These are phyloP conservation scores for Hymenoscyphus fructigenus DNA, from an alignment of 2,329 filamentous ascomycete genomes.

Conservation along the genomic window DNA sequence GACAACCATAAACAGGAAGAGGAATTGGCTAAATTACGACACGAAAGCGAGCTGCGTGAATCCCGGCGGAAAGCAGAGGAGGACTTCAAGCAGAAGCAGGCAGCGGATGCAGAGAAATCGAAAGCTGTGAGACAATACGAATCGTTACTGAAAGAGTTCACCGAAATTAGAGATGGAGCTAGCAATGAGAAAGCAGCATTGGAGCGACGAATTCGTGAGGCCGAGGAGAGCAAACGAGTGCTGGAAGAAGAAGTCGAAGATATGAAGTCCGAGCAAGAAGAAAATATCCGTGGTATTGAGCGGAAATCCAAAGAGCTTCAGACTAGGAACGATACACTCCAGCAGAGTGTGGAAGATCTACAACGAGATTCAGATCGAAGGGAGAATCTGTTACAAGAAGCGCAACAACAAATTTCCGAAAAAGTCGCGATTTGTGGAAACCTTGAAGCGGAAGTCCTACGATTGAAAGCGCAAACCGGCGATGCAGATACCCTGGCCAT, in stretches of 20 bases:
- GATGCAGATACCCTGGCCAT: conserved; percentile 83
- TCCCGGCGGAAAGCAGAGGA: conserved; percentile 78
- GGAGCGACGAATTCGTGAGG: conserved; percentile 68
- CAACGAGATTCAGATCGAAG: conserved; percentile 44
- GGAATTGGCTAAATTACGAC: conserved; percentile 73
- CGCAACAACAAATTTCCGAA: conserved; percentile 50
- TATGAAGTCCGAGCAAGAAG: conserved; percentile 59
- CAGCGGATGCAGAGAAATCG: conserved; percentile 55
- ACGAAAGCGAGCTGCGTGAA: conserved; percentile 82
- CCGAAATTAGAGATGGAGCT: conserved; percentile 49
- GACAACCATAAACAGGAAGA: conserved; percentile 86
- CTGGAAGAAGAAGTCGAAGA: conserved; percentile 84
- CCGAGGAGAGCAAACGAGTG: conserved; percentile 68
- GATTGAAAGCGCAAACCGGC: conserved; percentile 80
- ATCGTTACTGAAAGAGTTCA: conserved; percentile 50
- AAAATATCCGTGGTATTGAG: conserved; percentile 64
- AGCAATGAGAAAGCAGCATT: conserved; percentile 62
- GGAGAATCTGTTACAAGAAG: conserved; percentile 35
- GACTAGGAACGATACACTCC: conserved; percentile 56
- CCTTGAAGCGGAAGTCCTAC: conserved; percentile 79
- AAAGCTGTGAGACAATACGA: conserved; percentile 52
- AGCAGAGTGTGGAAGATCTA: conserved; percentile 52
- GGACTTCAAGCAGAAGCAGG: conserved; percentile 69
- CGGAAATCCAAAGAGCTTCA: conserved; percentile 62
- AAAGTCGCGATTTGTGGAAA: conserved; percentile 70